Base-by-base conservation (phyloP, 441 rosid species). In the Gossypium gossypioides region DNA sequence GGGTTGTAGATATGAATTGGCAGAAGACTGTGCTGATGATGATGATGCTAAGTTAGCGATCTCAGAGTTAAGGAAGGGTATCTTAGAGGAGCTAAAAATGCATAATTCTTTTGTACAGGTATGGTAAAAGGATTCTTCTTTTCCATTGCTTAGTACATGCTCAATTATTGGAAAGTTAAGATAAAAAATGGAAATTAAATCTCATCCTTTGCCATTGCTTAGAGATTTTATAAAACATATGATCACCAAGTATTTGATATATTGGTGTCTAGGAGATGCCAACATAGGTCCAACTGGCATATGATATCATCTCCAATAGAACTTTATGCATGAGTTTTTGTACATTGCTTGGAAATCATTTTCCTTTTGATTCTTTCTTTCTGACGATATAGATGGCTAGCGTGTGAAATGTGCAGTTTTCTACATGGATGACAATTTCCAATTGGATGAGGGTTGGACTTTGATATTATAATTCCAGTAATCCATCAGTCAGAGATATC, bases 1-100 rank as follows among this genome's bases (percentile, higher is more conserved):
- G n/a, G 66, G 32, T 29, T 71, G 68, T 76, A 91, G 97, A 83
- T 91, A 84, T 74, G 89, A 82, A 67, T 77, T 81, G 76, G 90
- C 97, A 8, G 92, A 86, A 80, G 94, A 89, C 46, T 91, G 88
- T 79, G 87, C 94, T 9, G 97, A 89, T 71, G 97, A 89, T 73
- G 97, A 91, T 51, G 94, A 87, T 62, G 92, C 84, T 32, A 89
- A 87, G 77, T 29, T 80, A 34, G 86, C 86, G 12, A 87, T 89
- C 69, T 60, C 85, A 0, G 72, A 82, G 52, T 80, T 91, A 84
- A 86, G 92, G 75, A 87, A 80, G 75, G 75, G 70, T 75, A 87
- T 84, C 2, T 25, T 85, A 52, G 83, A 87, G 78, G 91, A 87
- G 83, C 86, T 89, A 44, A 86, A 84, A 81, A 79, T 85, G 89